A percentile compares a stretch with the other conserved stretches of the same genome.
These are phyloP conservation scores for Dothistroma pini DNA, from an alignment of 2,329 filamentous ascomycete genomes.

Conservation along the genomic window DNA sequence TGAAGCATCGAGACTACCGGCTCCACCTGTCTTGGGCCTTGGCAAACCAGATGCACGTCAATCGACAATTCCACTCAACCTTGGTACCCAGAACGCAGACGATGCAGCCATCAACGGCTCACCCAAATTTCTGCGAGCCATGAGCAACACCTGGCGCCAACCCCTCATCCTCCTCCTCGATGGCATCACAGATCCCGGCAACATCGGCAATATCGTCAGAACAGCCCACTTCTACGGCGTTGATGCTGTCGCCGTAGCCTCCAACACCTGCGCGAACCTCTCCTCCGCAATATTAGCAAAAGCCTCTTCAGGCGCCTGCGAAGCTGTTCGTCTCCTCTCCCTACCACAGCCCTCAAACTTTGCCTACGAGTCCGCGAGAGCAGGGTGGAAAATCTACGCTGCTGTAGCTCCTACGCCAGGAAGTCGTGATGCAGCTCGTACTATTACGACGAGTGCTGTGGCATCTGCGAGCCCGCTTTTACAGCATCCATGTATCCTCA, in stretches of 20 bases:
- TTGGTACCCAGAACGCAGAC: conserved; percentile 65
- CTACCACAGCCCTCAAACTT: conserved; percentile 67
- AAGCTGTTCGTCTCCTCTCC: conserved; percentile 70
- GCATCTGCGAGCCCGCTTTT: conserved; percentile 25
- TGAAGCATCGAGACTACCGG: conserved; percentile 79
- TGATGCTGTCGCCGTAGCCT: conserved; percentile 75
- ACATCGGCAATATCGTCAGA: conserved; percentile 83
- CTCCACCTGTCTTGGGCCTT: conserved; percentile 38
- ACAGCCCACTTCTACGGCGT: conserved; percentile 88
- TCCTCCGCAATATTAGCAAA: conserved; percentile 78
- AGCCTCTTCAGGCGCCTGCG: conserved; percentile 81
- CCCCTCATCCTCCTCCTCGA: conserved; percentile 73
- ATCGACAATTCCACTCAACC: conserved; percentile 55
- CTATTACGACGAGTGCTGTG: conserved; percentile 18
- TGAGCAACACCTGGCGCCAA: conserved; percentile 48
- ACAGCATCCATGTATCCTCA: conserved; percentile 65
- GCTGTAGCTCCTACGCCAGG: conserved; percentile 52
- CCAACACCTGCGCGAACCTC: conserved; percentile 66
- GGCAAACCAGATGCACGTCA: conserved; percentile 30
- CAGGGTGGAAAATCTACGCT: conserved; percentile 81
- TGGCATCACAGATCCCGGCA: conserved; percentile 74
- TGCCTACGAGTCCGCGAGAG: conserved; percentile 60
- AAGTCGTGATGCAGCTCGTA: conserved; percentile 4
- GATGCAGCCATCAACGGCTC: conserved; percentile 70
- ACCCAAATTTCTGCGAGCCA: conserved; percentile 49